phyloP scores from a whole-genome alignment of 495 filamentous ascomycete genomes.

The Evansstolkia leycettana region DNA sequence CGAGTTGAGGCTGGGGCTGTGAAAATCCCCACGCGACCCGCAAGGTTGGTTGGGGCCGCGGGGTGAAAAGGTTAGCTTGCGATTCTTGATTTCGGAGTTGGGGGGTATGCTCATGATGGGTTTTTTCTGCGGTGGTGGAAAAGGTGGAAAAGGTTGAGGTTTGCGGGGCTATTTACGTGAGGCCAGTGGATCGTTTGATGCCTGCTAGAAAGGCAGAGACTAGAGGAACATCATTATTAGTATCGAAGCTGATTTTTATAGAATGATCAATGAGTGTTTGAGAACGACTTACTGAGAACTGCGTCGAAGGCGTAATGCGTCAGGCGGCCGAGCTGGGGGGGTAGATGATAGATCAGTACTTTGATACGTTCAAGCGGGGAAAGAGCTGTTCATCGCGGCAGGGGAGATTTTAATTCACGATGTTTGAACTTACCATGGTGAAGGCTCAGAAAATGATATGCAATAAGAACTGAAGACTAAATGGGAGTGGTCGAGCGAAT shows the following conservation, averaged over 20 bases:
- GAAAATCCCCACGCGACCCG: constrained; percentile 22
- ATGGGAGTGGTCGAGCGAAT: no score
- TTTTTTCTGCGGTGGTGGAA: constrained; percentile 1
- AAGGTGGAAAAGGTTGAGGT: constrained; percentile 1
- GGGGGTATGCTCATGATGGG: no score
- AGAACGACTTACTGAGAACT: constrained; percentile 57
- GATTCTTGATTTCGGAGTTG: constrained; percentile 1
- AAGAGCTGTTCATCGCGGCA: no score
- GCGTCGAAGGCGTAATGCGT: constrained; percentile 96
- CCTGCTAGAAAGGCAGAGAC: constrained; percentile 94
- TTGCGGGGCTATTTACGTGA: constrained; percentile 64
- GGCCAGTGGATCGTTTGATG: constrained; percentile 88
- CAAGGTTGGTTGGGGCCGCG: constrained; percentile 18
- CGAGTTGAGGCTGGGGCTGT: constrained; percentile 72
- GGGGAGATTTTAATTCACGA: no score
- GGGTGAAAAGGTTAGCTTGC: constrained; percentile 20
- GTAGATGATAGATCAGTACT: background rate
- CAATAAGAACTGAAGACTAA: no score
- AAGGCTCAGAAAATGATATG: no score
- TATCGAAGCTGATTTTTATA: constrained; percentile 2
- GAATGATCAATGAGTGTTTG: background rate
- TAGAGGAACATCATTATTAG: constrained; percentile 22
- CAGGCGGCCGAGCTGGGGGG: constrained; percentile 71
- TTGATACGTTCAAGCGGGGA: no score
- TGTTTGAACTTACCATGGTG: no score